Evolutionary conservation across 108 stramenopile genomes (phyloP), one percentile per base, ranked within the genome.

Genomic region (Cyclotella sp.): DNA sequence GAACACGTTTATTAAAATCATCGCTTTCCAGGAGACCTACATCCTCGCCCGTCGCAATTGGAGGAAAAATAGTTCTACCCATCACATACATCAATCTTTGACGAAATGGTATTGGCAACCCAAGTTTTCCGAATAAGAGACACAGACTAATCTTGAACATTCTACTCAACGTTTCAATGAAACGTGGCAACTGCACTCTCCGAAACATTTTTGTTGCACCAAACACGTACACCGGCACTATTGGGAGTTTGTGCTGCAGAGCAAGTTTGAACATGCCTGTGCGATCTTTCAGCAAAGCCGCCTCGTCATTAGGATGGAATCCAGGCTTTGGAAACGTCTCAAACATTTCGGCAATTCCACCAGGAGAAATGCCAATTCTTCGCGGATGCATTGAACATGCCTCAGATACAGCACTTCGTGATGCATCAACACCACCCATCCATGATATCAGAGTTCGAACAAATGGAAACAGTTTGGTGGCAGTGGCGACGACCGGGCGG

Each of bases 291-390:
- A 96, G 65, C 49, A 97, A 88, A 28, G 90, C 88, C 55, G 88
- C 94, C 75, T 97, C 97, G 63, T 95, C 91, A 45, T 91, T 82
- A 1, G 84, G 90, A 63, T 89, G 86, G 13, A 83, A 88, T 0
- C 75, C 76, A 39, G 74, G 75, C 78, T 91, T 91, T 9, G 95
- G 95, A 70, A 85, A 95, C 1, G 91, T 89, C 73, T 93, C 91
- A 72, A 97, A 96, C 88, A 98, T 98, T 84, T 98, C 97, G 22
- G 93, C 93, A 69, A 98, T 98, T 0, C 97, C 97, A 22, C 97
- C 97, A 4, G 94, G 94, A 9, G 91, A 88, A 16, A 97, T 67
- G 0, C 89, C 91, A 19, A 97, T 71, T 63, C 52, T 58, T 61
- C 26, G 73, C 68, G 13, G 29, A 44, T 34, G 55, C 43, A 83